These are phyloP conservation scores for Botrytis cinerea DNA, from an alignment of 2,329 filamentous ascomycete genomes.

Conservation along the genomic window DNA sequence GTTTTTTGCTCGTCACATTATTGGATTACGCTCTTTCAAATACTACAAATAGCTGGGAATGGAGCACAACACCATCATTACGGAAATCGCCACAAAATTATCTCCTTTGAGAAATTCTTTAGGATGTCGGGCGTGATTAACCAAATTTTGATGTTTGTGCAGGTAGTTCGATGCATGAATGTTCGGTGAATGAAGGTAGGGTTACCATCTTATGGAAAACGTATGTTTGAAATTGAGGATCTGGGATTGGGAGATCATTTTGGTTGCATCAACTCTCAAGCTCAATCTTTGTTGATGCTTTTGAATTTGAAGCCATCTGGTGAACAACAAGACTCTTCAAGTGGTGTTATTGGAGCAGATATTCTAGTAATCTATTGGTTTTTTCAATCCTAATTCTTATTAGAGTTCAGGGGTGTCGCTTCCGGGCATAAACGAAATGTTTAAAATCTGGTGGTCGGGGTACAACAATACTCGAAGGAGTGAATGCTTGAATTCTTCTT, in stretches of 20 bases:
- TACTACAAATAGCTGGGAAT: too few species aligned
- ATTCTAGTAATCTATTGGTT: not conserved
- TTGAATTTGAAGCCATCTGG: not conserved
- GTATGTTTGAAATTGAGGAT: not conserved
- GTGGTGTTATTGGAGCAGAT: not conserved
- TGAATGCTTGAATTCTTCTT: not conserved
- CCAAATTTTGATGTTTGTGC: too few species aligned
- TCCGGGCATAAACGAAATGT: not conserved
- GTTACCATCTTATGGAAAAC: not conserved
- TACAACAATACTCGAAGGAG: not conserved
- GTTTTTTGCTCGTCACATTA: too few species aligned
- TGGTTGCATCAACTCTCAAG: not conserved
- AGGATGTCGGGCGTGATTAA: too few species aligned
- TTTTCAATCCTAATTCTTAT: not conserved
- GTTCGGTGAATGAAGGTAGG: not conserved
- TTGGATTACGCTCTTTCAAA: too few species aligned
- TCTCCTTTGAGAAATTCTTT: too few species aligned
- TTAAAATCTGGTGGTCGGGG: not conserved
- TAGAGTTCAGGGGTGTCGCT: not conserved
- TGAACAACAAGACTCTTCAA: not conserved
- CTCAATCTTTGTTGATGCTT: rapidly evolving
- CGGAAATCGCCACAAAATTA: too few species aligned
- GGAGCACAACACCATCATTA: too few species aligned
- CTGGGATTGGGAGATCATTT: not conserved
- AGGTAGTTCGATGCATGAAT: not conserved